A percentile compares a stretch with the other conserved stretches of the same genome.
Conservation (phyloP, 169 alveolate species). For the Nephromyces sp. region DNA sequence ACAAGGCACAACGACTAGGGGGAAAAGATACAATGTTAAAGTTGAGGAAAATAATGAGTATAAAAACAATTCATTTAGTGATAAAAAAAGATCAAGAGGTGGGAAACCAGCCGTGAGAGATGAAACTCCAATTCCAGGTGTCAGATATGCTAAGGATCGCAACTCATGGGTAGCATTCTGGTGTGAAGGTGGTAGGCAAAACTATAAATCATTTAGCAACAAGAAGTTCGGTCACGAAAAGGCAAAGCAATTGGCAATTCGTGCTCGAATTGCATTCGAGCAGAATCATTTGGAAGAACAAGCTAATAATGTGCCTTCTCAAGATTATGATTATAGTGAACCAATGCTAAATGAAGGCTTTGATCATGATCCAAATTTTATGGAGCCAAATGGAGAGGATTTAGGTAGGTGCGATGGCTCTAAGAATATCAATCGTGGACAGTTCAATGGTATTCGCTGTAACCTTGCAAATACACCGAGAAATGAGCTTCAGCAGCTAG, state of each 20-base stretch:
- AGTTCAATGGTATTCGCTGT: background rate
- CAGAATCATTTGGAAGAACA: background rate
- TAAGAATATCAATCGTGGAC: background rate
- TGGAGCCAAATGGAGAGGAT: no score
- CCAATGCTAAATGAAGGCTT: background rate
- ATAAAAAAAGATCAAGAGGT: background rate
- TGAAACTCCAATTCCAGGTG: constrained; percentile 24
- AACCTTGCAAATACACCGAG: background rate
- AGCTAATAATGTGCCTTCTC: background rate
- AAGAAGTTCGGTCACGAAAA: constrained; percentile 23
- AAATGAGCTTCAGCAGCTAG: constrained; percentile 18
- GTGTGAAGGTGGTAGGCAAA: constrained; percentile 24
- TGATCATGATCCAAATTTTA: background rate
- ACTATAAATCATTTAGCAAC: constrained; percentile 25
- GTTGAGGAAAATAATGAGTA: no score
- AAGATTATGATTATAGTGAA: background rate
- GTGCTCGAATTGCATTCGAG: constrained; percentile 24
- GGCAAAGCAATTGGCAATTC: constrained; percentile 23
- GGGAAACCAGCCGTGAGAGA: background rate
- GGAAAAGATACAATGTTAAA: no score
- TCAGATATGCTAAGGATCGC: constrained; percentile 24
- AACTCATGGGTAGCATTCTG: constrained; percentile 32
- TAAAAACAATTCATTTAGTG: no score
- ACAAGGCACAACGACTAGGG: no score
- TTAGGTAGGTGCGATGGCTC: no score